Conservation (phyloP, 352 stramenopile genomes). For the Phytophthora hibernalis region DNA sequence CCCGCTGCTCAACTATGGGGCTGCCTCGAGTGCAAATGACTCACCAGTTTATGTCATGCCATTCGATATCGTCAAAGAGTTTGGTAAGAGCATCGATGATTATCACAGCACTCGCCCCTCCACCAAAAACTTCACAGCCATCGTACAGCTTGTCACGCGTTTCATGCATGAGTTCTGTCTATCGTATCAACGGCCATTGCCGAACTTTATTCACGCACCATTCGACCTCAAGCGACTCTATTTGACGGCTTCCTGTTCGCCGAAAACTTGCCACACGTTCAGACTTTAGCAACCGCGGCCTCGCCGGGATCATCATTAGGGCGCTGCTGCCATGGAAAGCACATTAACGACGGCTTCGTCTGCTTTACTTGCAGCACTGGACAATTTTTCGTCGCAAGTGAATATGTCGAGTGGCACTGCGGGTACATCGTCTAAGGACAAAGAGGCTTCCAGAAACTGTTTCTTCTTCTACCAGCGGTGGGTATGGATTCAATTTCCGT, state of each 20-base stretch:
- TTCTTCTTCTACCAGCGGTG: constrained; percentile 93
- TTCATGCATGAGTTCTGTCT: constrained; percentile 92
- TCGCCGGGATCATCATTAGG: constrained; percentile 5
- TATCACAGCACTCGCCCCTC: constrained; percentile 76
- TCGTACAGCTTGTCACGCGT: constrained; percentile 84
- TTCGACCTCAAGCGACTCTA: constrained; percentile 77
- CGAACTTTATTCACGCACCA: constrained; percentile 78
- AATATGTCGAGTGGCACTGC: constrained; percentile 18
- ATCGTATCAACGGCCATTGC: constrained; percentile 74
- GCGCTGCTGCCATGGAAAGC: constrained; percentile 23
- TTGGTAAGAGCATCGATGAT: constrained; percentile 88
- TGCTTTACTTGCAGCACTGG: constrained; percentile 35
- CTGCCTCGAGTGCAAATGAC: constrained; percentile 37
- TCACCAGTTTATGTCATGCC: constrained; percentile 60
- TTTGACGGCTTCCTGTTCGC: constrained; percentile 79
- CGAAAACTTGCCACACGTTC: constrained; percentile 61
- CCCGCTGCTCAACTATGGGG: constrained; percentile 59
- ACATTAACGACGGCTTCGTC: constrained; percentile 32
- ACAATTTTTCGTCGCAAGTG: constrained; percentile 36
- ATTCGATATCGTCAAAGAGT: constrained; percentile 94
- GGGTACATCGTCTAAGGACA: constrained; percentile 40
- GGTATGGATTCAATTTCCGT: constrained; percentile 95
- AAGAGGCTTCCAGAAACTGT: constrained; percentile 58
- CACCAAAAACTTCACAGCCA: constrained; percentile 77
- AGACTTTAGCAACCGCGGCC: constrained; percentile 19